These are phyloP conservation scores for Aureobasidium sp. DNA, from an alignment of 2,329 filamentous ascomycete genomes.

Conservation along the genomic window DNA sequence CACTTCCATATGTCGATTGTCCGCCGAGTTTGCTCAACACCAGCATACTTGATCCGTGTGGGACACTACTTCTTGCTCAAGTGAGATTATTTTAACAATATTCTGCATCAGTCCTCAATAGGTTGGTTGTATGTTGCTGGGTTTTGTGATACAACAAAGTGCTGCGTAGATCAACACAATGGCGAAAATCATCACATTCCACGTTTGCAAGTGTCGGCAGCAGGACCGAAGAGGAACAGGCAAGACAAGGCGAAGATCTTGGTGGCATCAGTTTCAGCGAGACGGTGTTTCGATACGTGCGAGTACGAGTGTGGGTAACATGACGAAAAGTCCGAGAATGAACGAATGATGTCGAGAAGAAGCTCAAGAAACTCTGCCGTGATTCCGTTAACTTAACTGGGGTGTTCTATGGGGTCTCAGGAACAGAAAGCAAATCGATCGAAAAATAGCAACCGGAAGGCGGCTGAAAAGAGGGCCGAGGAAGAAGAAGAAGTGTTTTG, in stretches of 20 bases:
- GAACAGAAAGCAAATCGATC: not conserved
- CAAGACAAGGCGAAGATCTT: not conserved
- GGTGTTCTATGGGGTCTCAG: constrained; percentile 1
- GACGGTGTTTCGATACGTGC: not conserved
- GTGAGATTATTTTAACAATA: not conserved
- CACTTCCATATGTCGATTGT: not conserved
- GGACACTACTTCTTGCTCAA: not conserved
- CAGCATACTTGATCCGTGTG: not conserved
- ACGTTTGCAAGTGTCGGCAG: not conserved
- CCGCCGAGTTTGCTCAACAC: not conserved
- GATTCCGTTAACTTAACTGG: not conserved
- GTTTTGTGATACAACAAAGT: not conserved
- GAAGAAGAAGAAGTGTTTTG: not conserved
- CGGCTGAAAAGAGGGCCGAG: not conserved
- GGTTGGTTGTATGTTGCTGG: not conserved
- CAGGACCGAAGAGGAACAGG: not conserved
- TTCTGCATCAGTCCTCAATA: not conserved
- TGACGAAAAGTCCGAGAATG: not conserved
- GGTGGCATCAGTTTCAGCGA: not conserved
- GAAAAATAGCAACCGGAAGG: constrained; percentile 4
- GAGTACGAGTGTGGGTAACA: constrained; percentile 6
- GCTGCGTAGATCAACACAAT: not conserved
- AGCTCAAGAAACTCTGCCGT: not conserved
- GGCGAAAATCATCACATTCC: not conserved
- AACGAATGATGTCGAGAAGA: constrained; percentile 3